A percentile compares a stretch with the other conserved stretches of the same genome.
phyloP scores from a whole-genome alignment of 2,329 filamentous ascomycete species.

The Fusarium sp. region DNA sequence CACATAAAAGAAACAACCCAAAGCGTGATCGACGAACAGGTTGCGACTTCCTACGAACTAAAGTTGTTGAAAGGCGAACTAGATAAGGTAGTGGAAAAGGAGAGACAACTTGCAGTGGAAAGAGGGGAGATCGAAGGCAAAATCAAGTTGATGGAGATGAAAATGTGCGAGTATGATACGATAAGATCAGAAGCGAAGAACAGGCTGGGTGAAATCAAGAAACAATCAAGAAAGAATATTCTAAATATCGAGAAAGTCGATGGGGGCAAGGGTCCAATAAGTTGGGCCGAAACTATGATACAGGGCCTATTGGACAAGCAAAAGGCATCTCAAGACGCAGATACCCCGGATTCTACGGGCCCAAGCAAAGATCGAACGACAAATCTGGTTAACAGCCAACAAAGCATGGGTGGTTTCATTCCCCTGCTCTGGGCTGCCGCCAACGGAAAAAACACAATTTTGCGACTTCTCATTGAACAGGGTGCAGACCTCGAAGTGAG shows the following conservation, averaged over 20 bases:
- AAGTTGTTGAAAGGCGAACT: fast-evolving
- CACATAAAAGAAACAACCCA: no score
- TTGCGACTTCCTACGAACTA: neutral
- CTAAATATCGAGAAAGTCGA: neutral
- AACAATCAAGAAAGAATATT: neutral
- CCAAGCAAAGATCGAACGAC: fast-evolving
- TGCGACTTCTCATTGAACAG: neutral
- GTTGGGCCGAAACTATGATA: neutral
- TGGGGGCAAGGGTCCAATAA: fast-evolving
- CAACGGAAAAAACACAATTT: neutral
- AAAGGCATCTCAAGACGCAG: neutral
- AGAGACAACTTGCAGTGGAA: neutral
- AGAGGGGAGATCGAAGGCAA: fast-evolving
- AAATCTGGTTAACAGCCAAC: neutral
- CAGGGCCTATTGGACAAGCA: neutral
- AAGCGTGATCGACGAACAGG: no score
- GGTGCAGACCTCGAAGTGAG: neutral
- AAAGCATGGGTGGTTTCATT: neutral
- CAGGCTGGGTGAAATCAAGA: fast-evolving
- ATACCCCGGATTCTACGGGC: fast-evolving
- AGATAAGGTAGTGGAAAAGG: neutral
- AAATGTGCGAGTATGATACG: fast-evolving
- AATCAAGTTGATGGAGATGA: fast-evolving
- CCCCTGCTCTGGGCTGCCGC: neutral
- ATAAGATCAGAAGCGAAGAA: fast-evolving